Evolutionary conservation across 805 yeast species (phyloP).

Genomic region (Henningerozyma blattae): DNA sequence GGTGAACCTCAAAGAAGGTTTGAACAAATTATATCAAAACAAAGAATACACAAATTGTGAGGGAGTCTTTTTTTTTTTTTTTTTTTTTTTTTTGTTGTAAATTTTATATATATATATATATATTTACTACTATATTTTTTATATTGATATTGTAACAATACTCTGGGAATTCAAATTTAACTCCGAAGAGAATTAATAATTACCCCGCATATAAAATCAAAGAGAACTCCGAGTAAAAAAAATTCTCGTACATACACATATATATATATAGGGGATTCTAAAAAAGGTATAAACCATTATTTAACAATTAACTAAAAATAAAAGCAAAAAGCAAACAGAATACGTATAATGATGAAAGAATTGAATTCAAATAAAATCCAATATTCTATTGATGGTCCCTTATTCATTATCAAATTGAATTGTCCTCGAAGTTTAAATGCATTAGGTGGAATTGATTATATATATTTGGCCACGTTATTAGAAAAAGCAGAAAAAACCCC

Average conservation of each 20-base stretch:
- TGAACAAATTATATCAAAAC: constrained; percentile 6
- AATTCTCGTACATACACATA: no score
- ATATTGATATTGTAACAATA: no score
- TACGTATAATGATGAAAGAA: not conserved
- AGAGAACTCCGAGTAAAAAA: no score
- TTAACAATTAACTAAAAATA: no score
- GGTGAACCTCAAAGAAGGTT: constrained; percentile 18
- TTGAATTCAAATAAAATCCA: constrained; percentile 4
- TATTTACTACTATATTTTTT: not conserved
- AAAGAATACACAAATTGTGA: constrained; percentile 9
- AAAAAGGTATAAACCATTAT: no score
- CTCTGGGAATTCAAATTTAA: no score
- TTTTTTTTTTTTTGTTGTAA: no score
- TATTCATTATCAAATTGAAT: constrained; percentile 54
- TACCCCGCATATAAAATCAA: no score
- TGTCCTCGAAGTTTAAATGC: constrained; percentile 56
- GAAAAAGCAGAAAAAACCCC: constrained; percentile 53
- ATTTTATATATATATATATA: not conserved
- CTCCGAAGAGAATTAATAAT: no score
- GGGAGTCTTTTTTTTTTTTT: no score
- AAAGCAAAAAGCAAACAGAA: no score
- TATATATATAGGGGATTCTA: no score
- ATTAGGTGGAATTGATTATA: constrained; percentile 50
- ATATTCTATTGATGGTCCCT: constrained; percentile 14
- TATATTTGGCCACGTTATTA: constrained; percentile 44